Evolutionary conservation across 108 stramenopile species (phyloP), one percentile per base, ranked within the genome.

Genomic region (Poteriospumella lacustris): DNA sequence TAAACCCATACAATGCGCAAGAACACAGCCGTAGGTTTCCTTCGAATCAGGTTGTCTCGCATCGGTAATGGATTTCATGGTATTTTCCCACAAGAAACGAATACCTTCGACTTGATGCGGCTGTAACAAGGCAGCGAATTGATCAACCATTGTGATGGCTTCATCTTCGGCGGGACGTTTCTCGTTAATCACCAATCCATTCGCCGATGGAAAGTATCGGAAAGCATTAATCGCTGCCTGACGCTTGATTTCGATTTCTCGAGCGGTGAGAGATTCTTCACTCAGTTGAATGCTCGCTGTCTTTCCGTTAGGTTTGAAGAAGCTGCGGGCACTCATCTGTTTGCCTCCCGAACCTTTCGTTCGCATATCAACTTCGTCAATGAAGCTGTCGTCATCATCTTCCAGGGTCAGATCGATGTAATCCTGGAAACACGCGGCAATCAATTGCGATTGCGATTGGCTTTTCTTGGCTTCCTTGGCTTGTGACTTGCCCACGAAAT

Each of bases 1-100:
- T 0, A 81, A 77, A 3, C 82, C 82, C 82, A 82, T 82, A 41
- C 80, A 81, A 40, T 82, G 82, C 26, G 82, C 82, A 29, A 82
- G 40, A 68, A 82, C 77, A 64, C 82, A 82, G 29, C 82, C 82
- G n/a, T 31, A 59, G 31, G n/a, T 34, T 28, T 73, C 12, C 31
- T n/a, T 5, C 5, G 70, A 40, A 68, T 36, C 64, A 39, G 36
- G 24, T 52, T 52, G 9, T 9, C 47, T 9, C 9, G 47, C 47
- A 52, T 19, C 19, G 9, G 47, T 19, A 52, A 52, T 52, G 19
- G 47, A 15, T 19, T 52, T 52, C 15, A 52, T 19, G 19, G 19
- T 52, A 52, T 52, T 52, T 19, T 52, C 19, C 47, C 47, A 52
- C 9, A 52, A 15, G 19, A 52, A 52, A 15, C 47, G 47, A 52